Base-by-base conservation (phyloP, 306 rosid species). In the Begonia fuchsioides region DNA sequence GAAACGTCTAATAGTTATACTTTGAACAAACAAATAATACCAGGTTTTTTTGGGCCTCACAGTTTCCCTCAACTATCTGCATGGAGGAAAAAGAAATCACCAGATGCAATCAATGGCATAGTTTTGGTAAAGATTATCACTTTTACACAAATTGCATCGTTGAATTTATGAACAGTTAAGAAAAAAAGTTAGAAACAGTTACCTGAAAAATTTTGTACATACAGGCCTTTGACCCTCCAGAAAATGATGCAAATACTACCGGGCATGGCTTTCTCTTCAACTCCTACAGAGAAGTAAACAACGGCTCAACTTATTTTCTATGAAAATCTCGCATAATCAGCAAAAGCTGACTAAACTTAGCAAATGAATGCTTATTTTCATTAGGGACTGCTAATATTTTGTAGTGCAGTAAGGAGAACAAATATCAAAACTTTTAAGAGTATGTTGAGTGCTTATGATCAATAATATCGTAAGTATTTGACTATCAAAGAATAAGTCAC, bases 141-240 rank as follows among this genome's bases (percentile, higher is more conserved):
- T 26, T 26, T 26, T 26, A 26, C 35, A 20, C 35, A 26, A 26
- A 26, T 26, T 26, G 35, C 8, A 3, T 26, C 35, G 35, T 26
- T 41, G 45, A 41, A 41, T 41, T 41, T 51, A 10, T 26, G 16
- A 10, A 19, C 14, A 43, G 35, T 43, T 32, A 45, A 9, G 32
- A 16, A 15, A 7, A 13, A 8, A 10, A 17, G 17, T 32, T 15
- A 14, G 18, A 73, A 69, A 13, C 55, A 32, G 61, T 64, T 67
- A 90, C 98, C 98, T 79, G 93, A 64, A 90, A 82, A 73, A 84
- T 68, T 70, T 76, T 78, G 52, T 58, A 55, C 97, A 90, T 79
- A 59, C 93, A 90, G 55, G 94, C 71, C 75, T 74, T 81, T 43
- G 97, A 69, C 64, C 95, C 97, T 12, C 97, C 97, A 32, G 95